These are phyloP conservation scores for Uncinocarpus reesii DNA, from an alignment of 2,329 filamentous ascomycete species.

Conservation along the genomic window DNA sequence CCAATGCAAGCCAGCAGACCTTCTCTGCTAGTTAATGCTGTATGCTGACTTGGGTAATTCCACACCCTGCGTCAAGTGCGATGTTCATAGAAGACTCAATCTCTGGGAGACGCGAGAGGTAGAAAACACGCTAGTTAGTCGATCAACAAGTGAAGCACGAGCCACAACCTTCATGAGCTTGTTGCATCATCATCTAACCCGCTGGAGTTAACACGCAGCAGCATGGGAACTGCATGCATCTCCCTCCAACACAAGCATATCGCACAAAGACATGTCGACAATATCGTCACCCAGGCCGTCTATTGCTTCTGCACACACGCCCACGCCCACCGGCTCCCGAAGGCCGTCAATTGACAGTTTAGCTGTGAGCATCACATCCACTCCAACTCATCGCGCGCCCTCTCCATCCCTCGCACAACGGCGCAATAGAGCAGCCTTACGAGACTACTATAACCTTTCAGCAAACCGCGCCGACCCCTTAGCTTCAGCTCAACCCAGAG, in stretches of 20 bases:
- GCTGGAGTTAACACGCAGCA: too few species aligned
- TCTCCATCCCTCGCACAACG: slow-evolving; percentile 35
- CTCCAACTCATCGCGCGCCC: slow-evolving; percentile 34
- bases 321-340: slow-evolving; percentile 62
- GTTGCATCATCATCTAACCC: not conserved
- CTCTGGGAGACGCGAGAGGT: too few species aligned
- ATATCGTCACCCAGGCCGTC: slow-evolving; percentile 51
- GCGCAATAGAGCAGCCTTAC: slow-evolving; percentile 73
- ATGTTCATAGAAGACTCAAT: too few species aligned
- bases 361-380: slow-evolving; percentile 31
- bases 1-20: too few species aligned
- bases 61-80: too few species aligned
- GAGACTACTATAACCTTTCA: slow-evolving; percentile 89
- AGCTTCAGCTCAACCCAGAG: slow-evolving; percentile 23
- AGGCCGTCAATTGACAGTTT: slow-evolving; percentile 60
- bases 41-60: too few species aligned
- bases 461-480: slow-evolving; percentile 31
- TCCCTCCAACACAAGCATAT: too few species aligned
- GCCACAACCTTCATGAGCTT: slow-evolving; percentile 5
- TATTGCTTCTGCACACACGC: slow-evolving; percentile 47
- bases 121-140: not conserved
- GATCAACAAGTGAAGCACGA: too few species aligned
- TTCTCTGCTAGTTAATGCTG: too few species aligned
- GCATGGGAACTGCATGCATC: too few species aligned
- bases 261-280: slow-evolving; percentile 41